Percentiles rank a stretch among this genome's conserved stretches.
These are phyloP conservation scores for Hypomyces perniciosus DNA, from an alignment of 2,329 filamentous ascomycete species.

Conservation along the genomic window DNA sequence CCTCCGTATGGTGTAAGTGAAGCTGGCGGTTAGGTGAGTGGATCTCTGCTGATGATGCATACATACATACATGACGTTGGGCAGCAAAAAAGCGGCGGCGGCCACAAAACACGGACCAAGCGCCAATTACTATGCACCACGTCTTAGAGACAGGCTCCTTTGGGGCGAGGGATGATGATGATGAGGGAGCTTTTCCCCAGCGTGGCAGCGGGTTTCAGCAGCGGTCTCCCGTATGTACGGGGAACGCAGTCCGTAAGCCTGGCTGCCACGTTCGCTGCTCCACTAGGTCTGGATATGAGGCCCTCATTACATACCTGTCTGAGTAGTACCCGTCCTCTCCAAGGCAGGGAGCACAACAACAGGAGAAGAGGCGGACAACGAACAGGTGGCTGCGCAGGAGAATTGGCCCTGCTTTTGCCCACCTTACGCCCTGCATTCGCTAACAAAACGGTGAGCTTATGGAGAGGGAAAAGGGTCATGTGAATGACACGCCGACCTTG, in stretches of 20 bases:
- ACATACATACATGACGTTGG: slow-evolving; percentile 13
- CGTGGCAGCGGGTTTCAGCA: slow-evolving; percentile 6
- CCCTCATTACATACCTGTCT: too few species aligned
- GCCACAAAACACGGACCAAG: slow-evolving; percentile 2
- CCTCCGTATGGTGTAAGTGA: not conserved
- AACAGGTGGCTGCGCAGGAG: slow-evolving; percentile 3
- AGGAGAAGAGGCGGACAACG: not conserved
- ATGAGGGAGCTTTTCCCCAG: not conserved
- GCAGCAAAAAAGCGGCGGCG: slow-evolving; percentile 20
- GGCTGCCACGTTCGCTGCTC: slow-evolving; percentile 7
- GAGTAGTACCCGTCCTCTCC: not conserved
- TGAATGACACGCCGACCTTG: too few species aligned
- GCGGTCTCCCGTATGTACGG: not conserved
- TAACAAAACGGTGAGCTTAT: too few species aligned
- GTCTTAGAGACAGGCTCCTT: slow-evolving; percentile 9
- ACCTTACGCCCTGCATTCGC: too few species aligned
- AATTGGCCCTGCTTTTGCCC: too few species aligned
- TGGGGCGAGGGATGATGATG: not conserved
- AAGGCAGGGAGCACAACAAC: not conserved
- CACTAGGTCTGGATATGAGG: not conserved
- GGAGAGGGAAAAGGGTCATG: too few species aligned
- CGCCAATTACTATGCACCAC: slow-evolving; percentile 21
- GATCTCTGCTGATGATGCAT: slow-evolving; percentile 4
- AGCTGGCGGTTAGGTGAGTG: slow-evolving; percentile 1
- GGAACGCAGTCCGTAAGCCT: slow-evolving; percentile 2